Base-by-base conservation (phyloP, 257 asterid species). In the Jacaranda copaia region DNA sequence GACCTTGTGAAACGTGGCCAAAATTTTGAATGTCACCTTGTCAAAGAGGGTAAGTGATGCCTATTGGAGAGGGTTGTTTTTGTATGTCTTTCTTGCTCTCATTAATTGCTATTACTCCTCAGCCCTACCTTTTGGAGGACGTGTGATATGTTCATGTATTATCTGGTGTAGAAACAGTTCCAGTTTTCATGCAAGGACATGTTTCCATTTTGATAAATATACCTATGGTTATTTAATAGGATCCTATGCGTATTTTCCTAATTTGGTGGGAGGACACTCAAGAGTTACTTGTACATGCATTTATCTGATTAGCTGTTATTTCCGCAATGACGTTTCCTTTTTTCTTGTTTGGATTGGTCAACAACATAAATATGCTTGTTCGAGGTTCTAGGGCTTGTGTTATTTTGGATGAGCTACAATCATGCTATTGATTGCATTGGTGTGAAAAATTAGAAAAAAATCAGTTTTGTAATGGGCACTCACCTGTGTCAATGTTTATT, bases 11-110 rank as follows among this genome's bases (percentile, higher is more conserved):
- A 82, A 65, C 80, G 68, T 73, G 92, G 86, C 75, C 84, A 55
- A 59, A 87, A 80, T 75, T 81, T 62, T 59, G 88, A 82, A 60
- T 45, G 83, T 82, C 94, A 75, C 52, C 53, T 70, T 59, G 77
- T 71, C 56, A 79, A 72, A 82, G 89, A 82, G 4, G 83, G 90
- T 90, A 84, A 84, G 85, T 51, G 82, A 81, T 60, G 77, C 68
- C 71, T 70, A 46, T 42, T 75, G 63, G 71, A 57, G 75, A 75
- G 73, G 85, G 36, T 60, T 83, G 79, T 49, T 74, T 32, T 63
- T 62, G 51, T n/a, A n/a, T 75, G 66, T 68, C 8, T 66, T 67
- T 73, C 72, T 43, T 70, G 19, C 59, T 77, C n/a, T 68, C 40
- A 15, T 60, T 60, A 5, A n/a, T 79, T 75, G 11, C 61, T 77